Base-by-base conservation (phyloP, 192 early-diverging fungal species). In the Dissophora ornata region DNA sequence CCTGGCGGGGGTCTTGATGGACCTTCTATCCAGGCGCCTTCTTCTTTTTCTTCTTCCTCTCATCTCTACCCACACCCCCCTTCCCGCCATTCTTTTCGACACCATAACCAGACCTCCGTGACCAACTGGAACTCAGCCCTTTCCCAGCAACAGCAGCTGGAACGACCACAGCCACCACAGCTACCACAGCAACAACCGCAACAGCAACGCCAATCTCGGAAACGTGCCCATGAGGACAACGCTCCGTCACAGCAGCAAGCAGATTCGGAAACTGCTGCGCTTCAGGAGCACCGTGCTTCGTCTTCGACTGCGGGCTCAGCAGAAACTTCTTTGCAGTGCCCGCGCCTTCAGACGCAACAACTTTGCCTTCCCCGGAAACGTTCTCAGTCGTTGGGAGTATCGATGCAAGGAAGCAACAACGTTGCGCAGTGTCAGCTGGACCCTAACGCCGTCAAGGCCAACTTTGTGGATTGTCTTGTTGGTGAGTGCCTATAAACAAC, bases 381-480 rank as follows among this genome's bases (percentile, higher is more conserved):
- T 15, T 41, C 69, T 50, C 54, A 46, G 15, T 38, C 60, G 11
- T 12, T 40, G 6, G 46, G 40, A 68, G 32, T 47, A 8, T 40
- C 40, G 1, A 42, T 54, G 36, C 62, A 64, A 2, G 58, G n/a
- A n/a, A 12, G 10, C 51, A 44, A 26, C 30, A 19, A n/a, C 5
- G 25, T 26, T 4, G 3, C 53, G 9, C 56, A 58, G 33, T 69
- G 66, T 36, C 45, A 41, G 2, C 53, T 63, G 16, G 60, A 71
- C 41, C 54, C 69, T 30, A 61, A 21, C 32, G 29, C 52, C 26
- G 60, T 50, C 30, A 71, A 71, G 29, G 69, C 69, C 18, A 71
- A 71, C 69, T 71, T 71, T 64, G 69, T 71, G 12, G 69, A 71
- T 47, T 57, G 69, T 64, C 69, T 71, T 64, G 69, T 71, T 63